Conservation (phyloP, 176 grass and related monocot genomes). For the Musa troglodytarum region DNA sequence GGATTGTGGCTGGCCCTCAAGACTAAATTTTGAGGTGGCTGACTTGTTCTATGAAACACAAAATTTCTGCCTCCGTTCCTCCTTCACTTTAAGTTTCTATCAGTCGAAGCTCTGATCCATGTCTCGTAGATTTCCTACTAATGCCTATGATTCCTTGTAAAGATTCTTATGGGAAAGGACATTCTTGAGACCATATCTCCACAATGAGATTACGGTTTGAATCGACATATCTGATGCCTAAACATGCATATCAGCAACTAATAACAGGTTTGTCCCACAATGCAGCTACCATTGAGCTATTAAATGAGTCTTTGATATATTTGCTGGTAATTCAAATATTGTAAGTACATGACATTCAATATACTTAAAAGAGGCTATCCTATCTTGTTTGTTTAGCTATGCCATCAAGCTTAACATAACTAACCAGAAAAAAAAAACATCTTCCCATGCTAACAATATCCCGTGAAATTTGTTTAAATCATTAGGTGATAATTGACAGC, state of each 20-base stretch:
- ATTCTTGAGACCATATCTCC: not conserved
- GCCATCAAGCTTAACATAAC: not conserved
- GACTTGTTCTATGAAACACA: not conserved
- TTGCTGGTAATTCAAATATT: too few relatives aligned
- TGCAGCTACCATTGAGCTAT: not conserved
- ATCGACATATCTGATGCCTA: not conserved
- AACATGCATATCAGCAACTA: not conserved
- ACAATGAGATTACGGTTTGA: not conserved
- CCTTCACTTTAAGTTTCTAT: not conserved
- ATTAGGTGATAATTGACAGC: too few relatives aligned
- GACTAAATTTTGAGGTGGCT: not conserved
- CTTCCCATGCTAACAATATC: too few relatives aligned
- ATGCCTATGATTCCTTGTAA: not conserved
- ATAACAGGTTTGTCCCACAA: not conserved
- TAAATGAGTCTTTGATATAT: not conserved
- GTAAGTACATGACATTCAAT: not conserved
- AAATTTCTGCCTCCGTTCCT: not conserved
- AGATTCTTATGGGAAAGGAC: not conserved
- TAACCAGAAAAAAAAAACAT: not conserved
- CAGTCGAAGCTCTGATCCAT: not conserved
- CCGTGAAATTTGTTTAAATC: too few relatives aligned
- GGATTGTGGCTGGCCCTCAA: too few relatives aligned
- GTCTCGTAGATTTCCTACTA: not conserved
- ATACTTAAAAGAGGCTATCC: not conserved
- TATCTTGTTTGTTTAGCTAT: not conserved